Conservation (phyloP, 2,329 filamentous ascomycete genomes). For the Colletotrichum phormii region DNA sequence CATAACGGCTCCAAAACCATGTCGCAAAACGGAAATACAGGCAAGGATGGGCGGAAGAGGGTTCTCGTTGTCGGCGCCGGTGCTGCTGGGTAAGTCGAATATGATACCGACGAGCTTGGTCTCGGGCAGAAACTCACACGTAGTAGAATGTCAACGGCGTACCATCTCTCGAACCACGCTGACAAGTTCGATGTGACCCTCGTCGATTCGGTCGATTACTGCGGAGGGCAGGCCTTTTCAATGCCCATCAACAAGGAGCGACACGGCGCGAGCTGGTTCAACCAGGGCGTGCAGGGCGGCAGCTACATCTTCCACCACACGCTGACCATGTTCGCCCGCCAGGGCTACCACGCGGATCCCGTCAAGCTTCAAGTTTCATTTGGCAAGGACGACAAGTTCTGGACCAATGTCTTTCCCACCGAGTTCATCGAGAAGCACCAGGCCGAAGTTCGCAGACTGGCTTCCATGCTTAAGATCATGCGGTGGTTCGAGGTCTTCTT, state of each 20-base stretch:
- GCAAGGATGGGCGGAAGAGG: constrained; percentile 41
- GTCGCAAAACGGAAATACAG: constrained; percentile 29
- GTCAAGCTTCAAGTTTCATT: constrained; percentile 72
- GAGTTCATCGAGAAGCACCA: constrained; percentile 64
- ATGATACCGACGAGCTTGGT: too few species aligned
- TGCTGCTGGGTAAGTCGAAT: constrained; percentile 48
- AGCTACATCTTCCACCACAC: constrained; percentile 71
- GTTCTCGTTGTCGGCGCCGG: constrained; percentile 56
- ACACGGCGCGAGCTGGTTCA: constrained; percentile 71
- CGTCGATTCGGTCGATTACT: constrained; percentile 67
- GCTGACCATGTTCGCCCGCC: constrained; percentile 69
- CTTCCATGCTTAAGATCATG: constrained; percentile 63
- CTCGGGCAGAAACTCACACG: not conserved
- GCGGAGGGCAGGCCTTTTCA: constrained; percentile 72
- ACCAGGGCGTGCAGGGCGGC: constrained; percentile 72
- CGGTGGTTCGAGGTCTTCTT: constrained; percentile 67
- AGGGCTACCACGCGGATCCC: constrained; percentile 60
- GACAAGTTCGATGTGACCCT: constrained; percentile 71
- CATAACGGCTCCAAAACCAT: constrained; percentile 25
- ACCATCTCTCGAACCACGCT: constrained; percentile 69
- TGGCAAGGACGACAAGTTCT: constrained; percentile 68
- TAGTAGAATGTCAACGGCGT: constrained; percentile 64
- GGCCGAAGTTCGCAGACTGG: constrained; percentile 64
- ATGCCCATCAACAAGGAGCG: constrained; percentile 68
- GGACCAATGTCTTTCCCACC: constrained; percentile 72